Evolutionary conservation across 2,329 filamentous ascomycete species (phyloP).

Genomic region (Daldinia sp.): DNA sequence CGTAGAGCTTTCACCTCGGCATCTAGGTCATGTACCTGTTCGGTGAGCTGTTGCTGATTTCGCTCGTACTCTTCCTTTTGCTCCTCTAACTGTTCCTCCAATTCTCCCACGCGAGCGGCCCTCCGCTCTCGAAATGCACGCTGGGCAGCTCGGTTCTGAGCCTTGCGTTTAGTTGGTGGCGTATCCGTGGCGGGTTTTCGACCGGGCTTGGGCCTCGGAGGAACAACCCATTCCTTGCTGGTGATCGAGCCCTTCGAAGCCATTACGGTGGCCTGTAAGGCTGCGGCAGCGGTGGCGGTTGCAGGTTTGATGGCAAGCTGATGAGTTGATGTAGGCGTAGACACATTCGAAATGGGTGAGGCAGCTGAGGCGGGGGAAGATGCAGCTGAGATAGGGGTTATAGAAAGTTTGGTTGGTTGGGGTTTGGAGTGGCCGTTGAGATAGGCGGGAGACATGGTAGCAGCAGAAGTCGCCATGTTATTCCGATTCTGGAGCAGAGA

Average conservation of each 20-base stretch:
- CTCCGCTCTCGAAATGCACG: constrained; percentile 89
- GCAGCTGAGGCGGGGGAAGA: constrained; percentile 48
- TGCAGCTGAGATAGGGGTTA: constrained; percentile 47
- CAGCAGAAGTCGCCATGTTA: constrained; percentile 46
- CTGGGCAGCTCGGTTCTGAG: constrained; percentile 93
- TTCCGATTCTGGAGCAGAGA: constrained; percentile 40
- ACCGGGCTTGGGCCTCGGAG: constrained; percentile 87
- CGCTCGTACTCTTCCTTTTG: constrained; percentile 69
- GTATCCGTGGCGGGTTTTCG: constrained; percentile 95
- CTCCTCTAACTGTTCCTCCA: constrained; percentile 75
- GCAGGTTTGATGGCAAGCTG: constrained; percentile 50
- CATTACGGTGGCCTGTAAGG: constrained; percentile 56
- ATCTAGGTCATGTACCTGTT: constrained; percentile 71
- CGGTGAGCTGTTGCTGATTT: constrained; percentile 67
- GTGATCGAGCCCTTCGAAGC: constrained; percentile 72
- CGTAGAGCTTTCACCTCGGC: constrained; percentile 75
- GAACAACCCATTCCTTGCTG: constrained; percentile 87
- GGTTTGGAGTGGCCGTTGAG: constrained; percentile 39
- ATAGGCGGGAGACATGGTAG: constrained; percentile 37
- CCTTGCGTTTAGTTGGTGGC: constrained; percentile 91
- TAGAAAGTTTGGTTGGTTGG: constrained; percentile 48
- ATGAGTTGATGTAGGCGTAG: constrained; percentile 46
- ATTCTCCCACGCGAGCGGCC: constrained; percentile 83
- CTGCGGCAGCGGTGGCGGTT: constrained; percentile 26
- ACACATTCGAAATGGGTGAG: constrained; percentile 47